Evolutionary conservation across 768 basidiomycete genomes (phyloP), one percentile per base, ranked within the genome.

Genomic region (Leccinum incarnatum): DNA sequence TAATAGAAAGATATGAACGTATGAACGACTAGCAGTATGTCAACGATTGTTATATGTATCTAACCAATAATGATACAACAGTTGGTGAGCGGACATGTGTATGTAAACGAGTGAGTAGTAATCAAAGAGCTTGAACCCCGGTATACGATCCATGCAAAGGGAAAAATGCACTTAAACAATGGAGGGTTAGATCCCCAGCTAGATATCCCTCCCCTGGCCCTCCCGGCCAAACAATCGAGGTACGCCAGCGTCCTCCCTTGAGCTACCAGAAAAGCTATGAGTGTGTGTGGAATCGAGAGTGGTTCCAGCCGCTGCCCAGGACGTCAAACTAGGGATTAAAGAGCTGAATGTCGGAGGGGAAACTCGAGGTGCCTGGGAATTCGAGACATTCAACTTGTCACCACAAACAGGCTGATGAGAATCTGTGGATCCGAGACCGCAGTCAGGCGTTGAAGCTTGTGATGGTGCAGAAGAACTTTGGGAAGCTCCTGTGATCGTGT

Each of bases 261-360:
- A 10, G 32, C 17, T 49, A 3, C 54, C 32, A 5, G 40, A 56
- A n/a, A 57, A 32, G 55, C 19, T 62, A 58, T 47, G 65, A 47
- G 53, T 23, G 19, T 55, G 51, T 37, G 62, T 52, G 11, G 62
- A 55, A 4, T 75, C 72, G 1, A 66, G 52, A n/a, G 55, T n/a
- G 32, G 50, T 55, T 15, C 72, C 65, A 27, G 68, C 62, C 11
- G 69, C 59, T 36, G 73, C 63, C 77, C 77, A 76, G 19, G 76
- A 71, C 4, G 72, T 70, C 47, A 77, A 55, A 54, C 60, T 66
- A 7, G 75, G 76, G 46, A 78, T 67, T 4, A 77, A 61, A 34
- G 65, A 66, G 2, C 63, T 63, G 37, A 67, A 58, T 15, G 61
- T 56, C 14, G 71, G 69, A 51, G 68, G 58, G 17, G 62, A 37